Evolutionary conservation across 2,329 filamentous ascomycete genomes (phyloP).

Genomic region (Tolypocladium album): DNA sequence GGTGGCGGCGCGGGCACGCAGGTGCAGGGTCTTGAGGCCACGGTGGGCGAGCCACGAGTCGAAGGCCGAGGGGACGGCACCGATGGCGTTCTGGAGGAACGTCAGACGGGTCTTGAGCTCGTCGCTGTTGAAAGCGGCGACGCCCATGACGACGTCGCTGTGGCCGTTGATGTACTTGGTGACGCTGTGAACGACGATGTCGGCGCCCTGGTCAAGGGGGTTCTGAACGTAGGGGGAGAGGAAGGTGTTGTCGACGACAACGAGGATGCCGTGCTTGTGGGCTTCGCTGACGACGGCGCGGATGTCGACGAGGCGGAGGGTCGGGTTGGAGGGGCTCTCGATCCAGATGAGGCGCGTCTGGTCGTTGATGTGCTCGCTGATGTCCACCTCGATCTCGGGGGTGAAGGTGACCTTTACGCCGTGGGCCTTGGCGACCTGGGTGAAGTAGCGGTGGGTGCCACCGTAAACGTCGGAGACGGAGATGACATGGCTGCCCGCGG

Average conservation of each 20-base stretch:
- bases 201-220: constrained; percentile 86
- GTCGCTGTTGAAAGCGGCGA: constrained; percentile 87
- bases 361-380: constrained; percentile 71
- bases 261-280: constrained; percentile 78
- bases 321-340: constrained; percentile 86
- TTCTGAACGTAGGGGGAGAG: constrained; percentile 94
- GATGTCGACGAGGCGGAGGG: constrained; percentile 86
- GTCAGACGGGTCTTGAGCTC: constrained; percentile 64
- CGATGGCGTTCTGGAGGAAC: constrained; percentile 96
- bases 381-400: constrained; percentile 80
- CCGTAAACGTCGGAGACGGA: constrained; percentile 97
- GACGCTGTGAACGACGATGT: constrained; percentile 93
- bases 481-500: constrained; percentile 84
- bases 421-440: constrained; percentile 89
- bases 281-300: constrained; percentile 71
- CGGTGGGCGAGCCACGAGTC: constrained; percentile 98
- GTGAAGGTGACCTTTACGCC: constrained; percentile 93
- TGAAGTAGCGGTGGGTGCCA: constrained; percentile 97
- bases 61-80: constrained; percentile 87
- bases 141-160: constrained; percentile 93
- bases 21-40: constrained; percentile 90
- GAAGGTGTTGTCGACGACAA: constrained; percentile 99
- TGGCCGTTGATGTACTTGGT: constrained; percentile 99
- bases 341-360: constrained; percentile 97
- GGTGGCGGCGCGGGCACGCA: constrained; percentile 77